These are phyloP conservation scores for Nitzschia sp. DNA, from an alignment of 108 stramenopile genomes.

Conservation along the genomic window DNA sequence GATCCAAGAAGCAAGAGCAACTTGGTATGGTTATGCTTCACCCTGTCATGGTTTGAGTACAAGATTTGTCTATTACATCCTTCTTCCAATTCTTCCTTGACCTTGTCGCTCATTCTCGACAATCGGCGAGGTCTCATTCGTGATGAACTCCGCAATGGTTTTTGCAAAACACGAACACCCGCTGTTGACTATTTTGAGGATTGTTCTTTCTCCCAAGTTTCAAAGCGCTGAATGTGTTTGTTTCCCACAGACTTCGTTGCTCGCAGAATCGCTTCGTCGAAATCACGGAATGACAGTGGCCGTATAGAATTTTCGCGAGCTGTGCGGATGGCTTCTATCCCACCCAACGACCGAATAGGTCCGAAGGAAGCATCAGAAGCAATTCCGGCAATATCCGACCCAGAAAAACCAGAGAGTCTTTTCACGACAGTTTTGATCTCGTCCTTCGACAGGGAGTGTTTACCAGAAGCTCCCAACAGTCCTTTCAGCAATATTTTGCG, in stretches of 20 bases:
- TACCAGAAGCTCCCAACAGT: constrained; percentile 46
- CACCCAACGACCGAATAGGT: constrained; percentile 50
- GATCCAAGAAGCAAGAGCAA: too few relatives aligned
- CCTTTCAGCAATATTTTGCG: constrained; percentile 51
- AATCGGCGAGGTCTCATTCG: too few relatives aligned
- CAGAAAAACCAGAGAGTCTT: constrained; percentile 50
- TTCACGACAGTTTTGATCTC: constrained; percentile 43
- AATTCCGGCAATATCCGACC: constrained; percentile 64
- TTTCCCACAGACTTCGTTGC: constrained; percentile 53
- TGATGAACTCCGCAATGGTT: too few relatives aligned
- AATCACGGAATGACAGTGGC: constrained; percentile 52
- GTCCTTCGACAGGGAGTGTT: constrained; percentile 27
- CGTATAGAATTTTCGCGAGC: constrained; percentile 42
- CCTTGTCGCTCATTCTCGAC: too few relatives aligned
- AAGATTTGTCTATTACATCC: too few relatives aligned
- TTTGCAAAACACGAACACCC: background rate
- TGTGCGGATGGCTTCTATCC: constrained; percentile 48
- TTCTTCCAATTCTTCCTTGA: too few relatives aligned
- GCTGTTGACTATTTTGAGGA: constrained; percentile 15
- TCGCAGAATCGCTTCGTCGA: constrained; percentile 48
- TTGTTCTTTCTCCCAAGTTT: constrained; percentile 55
- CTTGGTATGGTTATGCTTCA: too few relatives aligned
- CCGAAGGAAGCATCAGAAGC: constrained; percentile 67
- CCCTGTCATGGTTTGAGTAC: too few relatives aligned
- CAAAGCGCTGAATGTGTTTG: constrained; percentile 43